Evolutionary conservation across 2,329 filamentous ascomycete species (phyloP).

Genomic region (Colletotrichum sp.): DNA sequence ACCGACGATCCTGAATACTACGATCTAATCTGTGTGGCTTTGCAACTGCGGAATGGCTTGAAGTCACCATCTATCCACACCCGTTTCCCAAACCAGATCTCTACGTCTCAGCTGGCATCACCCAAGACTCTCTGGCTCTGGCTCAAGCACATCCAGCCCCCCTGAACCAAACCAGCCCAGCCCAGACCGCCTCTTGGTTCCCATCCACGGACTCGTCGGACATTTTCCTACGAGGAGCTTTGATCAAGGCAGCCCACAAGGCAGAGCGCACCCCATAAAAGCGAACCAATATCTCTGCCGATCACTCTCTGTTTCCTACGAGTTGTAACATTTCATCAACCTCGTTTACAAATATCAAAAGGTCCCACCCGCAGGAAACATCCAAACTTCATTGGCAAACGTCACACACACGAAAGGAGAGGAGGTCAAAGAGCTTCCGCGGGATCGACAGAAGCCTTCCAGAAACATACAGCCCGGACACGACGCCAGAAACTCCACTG

Average conservation of each 20-base stretch:
- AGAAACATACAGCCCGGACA: neutral
- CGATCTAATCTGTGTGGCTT: neutral
- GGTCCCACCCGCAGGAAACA: neutral
- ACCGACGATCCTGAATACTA: accelerated
- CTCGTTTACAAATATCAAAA: neutral
- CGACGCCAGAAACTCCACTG: neutral
- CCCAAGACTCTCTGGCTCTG: neutral
- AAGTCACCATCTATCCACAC: neutral
- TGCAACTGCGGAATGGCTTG: neutral
- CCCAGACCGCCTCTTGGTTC: neutral
- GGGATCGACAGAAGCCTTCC: neutral
- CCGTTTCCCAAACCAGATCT: neutral
- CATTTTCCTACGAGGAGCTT: neutral
- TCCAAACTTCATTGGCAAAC: neutral
- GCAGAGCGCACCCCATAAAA: neutral
- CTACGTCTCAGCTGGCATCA: neutral
- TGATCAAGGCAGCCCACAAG: neutral
- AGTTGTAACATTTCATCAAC: neutral
- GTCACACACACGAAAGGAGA: neutral
- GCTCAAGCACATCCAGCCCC: neutral
- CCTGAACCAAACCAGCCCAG: neutral
- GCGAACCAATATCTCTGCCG: neutral
- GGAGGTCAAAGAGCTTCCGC: neutral
- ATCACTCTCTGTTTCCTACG: neutral
- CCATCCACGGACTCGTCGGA: neutral